Evolutionary conservation across 371 early-diverging fungal genomes (phyloP).

Genomic region (Mycotypha africana): DNA sequence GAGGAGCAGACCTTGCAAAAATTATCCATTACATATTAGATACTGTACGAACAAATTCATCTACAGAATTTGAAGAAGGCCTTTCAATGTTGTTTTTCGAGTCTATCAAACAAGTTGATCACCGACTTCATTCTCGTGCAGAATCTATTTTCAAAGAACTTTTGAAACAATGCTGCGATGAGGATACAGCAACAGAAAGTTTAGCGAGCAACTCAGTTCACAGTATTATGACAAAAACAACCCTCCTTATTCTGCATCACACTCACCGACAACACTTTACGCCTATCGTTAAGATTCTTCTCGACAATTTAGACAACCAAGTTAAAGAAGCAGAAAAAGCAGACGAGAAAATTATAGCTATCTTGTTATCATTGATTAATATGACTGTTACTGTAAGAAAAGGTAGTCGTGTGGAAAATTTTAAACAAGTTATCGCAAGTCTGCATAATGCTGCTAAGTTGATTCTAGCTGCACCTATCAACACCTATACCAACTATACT

Average conservation of each 20-base stretch:
- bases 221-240: conserved; percentile 35
- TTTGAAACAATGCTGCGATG: conserved; percentile 35
- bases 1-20: conserved; percentile 47
- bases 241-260: conserved; percentile 54
- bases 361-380: conserved; percentile 39
- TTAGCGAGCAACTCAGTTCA: conserved; percentile 20
- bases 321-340: conserved; percentile 12
- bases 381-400: conserved; percentile 55
- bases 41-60: conserved; percentile 43
- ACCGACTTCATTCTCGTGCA: conserved; percentile 55
- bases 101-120: conserved; percentile 62
- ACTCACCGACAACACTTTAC: conserved; percentile 46
- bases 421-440: conserved; percentile 27
- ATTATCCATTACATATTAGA: conserved; percentile 57
- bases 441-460: conserved; percentile 24
- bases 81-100: conserved; percentile 78
- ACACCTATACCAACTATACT: conserved; percentile 10
- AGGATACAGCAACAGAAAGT: conserved; percentile 15
- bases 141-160: conserved; percentile 44
- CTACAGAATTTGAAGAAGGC: conserved; percentile 64
- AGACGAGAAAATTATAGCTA: conserved; percentile 31
- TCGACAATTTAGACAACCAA: conserved; percentile 35
- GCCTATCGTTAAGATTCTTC: conserved; percentile 44
- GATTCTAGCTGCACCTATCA: conserved; percentile 9
- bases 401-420: conserved; percentile 50